Evolutionary conservation across 192 early-diverging fungal species (phyloP), one percentile per base, ranked within the genome.

Genomic region (Podila verticillata): DNA sequence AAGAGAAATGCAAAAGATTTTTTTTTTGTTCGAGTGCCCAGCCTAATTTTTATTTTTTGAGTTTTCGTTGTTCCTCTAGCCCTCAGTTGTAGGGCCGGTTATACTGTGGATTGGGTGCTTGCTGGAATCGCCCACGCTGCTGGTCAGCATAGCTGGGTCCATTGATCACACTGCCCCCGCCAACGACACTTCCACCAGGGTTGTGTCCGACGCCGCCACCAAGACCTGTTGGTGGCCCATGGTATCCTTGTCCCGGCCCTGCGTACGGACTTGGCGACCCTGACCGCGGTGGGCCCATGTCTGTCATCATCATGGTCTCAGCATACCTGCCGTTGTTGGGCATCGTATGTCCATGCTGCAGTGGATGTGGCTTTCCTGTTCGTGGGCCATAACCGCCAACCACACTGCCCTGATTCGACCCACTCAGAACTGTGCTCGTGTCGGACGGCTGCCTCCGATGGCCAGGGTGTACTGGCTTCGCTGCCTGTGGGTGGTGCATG

Each of bases 371-470:
- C 17, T 60, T 72, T 22, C 28, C 57, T 8, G 20, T 22, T 7
- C 70, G 26, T 19, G 70, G 44, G 65, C 77, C 70, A 32, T 72
- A 72, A 17, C 77, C 77, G 10, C 70, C 34, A 1, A 80, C 77
- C 17, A 80, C 77, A 60, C 77, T 80, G 44, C 77, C 77, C 29
- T 80, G 77, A 8, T 80, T 80, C 31, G 77, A 80, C 9, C 77
- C 77, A 56, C 77, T 80, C 54, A 80, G 48, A 10, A 80, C 77
- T 2, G 77, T 80, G 29, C 77, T 80, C 0, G 77, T 80, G 15
- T 80, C 77, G 0, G 77, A 80, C 1, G 77, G 70, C 28, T 80
- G 77, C 29, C 77, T 58, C 29, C 77, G 36, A 28, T 80, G 77
- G 4, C 65, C 72, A 5, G 26, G 49, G 0, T n/a, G 49, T 20